Evolutionary conservation across 2,329 filamentous ascomycete genomes (phyloP).

Genomic region (Exophiala mesophila): DNA sequence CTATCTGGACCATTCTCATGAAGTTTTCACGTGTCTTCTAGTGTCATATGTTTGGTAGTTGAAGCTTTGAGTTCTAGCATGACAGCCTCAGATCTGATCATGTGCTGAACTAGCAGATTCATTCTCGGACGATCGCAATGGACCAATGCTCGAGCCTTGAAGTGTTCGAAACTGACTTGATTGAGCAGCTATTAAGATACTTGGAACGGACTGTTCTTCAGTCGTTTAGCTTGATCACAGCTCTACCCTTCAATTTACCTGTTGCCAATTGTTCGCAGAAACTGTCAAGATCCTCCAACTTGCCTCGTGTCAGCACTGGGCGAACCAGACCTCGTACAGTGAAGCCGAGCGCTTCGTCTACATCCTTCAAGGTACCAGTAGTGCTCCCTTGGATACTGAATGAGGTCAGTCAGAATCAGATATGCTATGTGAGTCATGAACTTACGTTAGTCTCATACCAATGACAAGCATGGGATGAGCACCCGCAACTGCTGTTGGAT

Average conservation of each 20-base stretch:
- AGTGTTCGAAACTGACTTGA: too few species aligned
- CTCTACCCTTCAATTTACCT: slow-evolving; percentile 35
- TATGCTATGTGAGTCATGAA: neutral
- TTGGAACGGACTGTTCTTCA: too few species aligned
- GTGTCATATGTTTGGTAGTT: too few species aligned
- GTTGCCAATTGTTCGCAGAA: slow-evolving; percentile 27
- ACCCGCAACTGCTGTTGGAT: slow-evolving; percentile 30
- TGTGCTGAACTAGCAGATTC: too few species aligned
- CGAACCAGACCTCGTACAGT: slow-evolving; percentile 37
- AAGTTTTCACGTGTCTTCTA: too few species aligned
- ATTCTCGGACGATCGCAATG: too few species aligned
- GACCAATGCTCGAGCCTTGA: too few species aligned
- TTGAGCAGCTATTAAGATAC: too few species aligned
- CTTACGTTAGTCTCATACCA: neutral
- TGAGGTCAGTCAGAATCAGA: slow-evolving; percentile 30
- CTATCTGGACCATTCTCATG: too few species aligned
- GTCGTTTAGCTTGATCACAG: slow-evolving; percentile 34
- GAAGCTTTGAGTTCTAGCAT: too few species aligned
- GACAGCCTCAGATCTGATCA: too few species aligned
- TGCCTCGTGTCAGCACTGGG: slow-evolving; percentile 6
- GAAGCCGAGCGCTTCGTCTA: slow-evolving; percentile 41
- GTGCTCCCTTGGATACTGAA: slow-evolving; percentile 40
- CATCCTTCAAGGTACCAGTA: slow-evolving; percentile 40
- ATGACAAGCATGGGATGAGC: slow-evolving; percentile 20
- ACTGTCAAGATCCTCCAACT: slow-evolving; percentile 4